These are phyloP conservation scores for Aureobasidium subglaciale DNA, from an alignment of 2,329 filamentous ascomycete species.

Conservation along the genomic window DNA sequence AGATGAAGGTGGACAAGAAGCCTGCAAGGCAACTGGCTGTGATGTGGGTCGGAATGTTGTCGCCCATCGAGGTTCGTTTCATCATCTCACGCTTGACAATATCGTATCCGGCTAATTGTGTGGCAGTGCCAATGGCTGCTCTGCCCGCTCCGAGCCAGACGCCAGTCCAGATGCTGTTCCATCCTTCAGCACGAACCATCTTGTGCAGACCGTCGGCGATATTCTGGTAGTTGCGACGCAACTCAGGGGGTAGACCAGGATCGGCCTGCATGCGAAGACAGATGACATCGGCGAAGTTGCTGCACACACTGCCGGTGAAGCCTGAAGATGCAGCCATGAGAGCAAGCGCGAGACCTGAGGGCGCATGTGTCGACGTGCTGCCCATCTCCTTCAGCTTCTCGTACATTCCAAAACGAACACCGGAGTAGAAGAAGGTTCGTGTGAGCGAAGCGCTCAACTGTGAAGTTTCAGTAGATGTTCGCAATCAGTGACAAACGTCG, in stretches of 20 bases:
- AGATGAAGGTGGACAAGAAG: conserved; percentile 22
- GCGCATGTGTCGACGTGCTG: conserved; percentile 20
- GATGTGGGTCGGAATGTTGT: conserved; percentile 20
- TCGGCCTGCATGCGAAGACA: conserved; percentile 22
- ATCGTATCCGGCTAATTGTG: conserved; percentile 22
- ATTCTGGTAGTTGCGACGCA: conserved; percentile 20
- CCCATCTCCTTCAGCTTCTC: conserved; percentile 21
- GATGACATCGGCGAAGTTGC: conserved; percentile 22
- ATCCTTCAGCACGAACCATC: conserved; percentile 21
- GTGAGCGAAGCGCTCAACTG: conserved; percentile 21
- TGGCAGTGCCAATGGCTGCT: conserved; percentile 20
- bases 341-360: conserved; percentile 18
- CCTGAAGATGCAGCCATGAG: conserved; percentile 19
- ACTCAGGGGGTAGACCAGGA: conserved; percentile 17
- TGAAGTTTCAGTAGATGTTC: background rate
- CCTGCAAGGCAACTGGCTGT: conserved; percentile 21
- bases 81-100: conserved; percentile 22
- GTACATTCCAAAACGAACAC: conserved; percentile 21
- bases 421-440: conserved; percentile 19
- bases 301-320: conserved; percentile 18
- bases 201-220: conserved; percentile 19
- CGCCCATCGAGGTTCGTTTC: conserved; percentile 19
- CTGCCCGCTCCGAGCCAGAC: conserved; percentile 20
- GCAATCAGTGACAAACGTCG: background rate
- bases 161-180: conserved; percentile 22